phyloP scores from a whole-genome alignment of 2,329 filamentous ascomycete species.

The Cercospora sesami region DNA sequence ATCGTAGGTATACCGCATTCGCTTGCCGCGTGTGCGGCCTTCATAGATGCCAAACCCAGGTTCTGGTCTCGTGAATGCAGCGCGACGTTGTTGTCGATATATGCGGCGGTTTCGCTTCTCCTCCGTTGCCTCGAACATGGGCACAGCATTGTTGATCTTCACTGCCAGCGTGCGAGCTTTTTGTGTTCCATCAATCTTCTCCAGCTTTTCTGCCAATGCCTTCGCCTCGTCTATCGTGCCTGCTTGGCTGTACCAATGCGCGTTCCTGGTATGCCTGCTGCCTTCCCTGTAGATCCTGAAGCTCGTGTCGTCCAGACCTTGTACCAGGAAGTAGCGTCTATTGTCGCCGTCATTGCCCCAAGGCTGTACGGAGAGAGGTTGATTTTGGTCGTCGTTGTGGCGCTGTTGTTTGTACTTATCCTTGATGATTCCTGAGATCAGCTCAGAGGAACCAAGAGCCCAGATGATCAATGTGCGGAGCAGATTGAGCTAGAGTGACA shows the following conservation, averaged over 20 bases:
- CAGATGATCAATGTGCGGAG: slow-evolving; percentile 82
- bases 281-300: slow-evolving; percentile 94
- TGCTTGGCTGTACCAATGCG: slow-evolving; percentile 89
- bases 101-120: slow-evolving; percentile 95
- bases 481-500: slow-evolving; percentile 68
- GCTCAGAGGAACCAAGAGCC: slow-evolving; percentile 85
- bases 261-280: slow-evolving; percentile 70
- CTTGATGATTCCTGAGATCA: slow-evolving; percentile 76
- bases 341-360: slow-evolving; percentile 91
- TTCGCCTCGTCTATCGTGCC: slow-evolving; percentile 85
- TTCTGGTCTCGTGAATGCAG: slow-evolving; percentile 83
- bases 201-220: slow-evolving; percentile 71
- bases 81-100: slow-evolving; percentile 81
- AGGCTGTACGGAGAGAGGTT: slow-evolving; percentile 82
- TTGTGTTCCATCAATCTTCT: slow-evolving; percentile 73
- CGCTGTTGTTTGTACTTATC: slow-evolving; percentile 85
- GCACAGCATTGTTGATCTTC: slow-evolving; percentile 75
- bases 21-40: slow-evolving; percentile 91
- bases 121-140: slow-evolving; percentile 89
- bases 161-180: slow-evolving; percentile 76
- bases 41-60: slow-evolving; percentile 92
- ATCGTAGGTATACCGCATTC: slow-evolving; percentile 93
- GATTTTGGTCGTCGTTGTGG: slow-evolving; percentile 75
- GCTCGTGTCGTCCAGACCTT: slow-evolving; percentile 88
- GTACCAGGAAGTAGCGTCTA: slow-evolving; percentile 88